These are phyloP conservation scores for Sphagnum contortum DNA, from an alignment of 225 moss, liverwort and hornwort species.

Conservation along the genomic window DNA sequence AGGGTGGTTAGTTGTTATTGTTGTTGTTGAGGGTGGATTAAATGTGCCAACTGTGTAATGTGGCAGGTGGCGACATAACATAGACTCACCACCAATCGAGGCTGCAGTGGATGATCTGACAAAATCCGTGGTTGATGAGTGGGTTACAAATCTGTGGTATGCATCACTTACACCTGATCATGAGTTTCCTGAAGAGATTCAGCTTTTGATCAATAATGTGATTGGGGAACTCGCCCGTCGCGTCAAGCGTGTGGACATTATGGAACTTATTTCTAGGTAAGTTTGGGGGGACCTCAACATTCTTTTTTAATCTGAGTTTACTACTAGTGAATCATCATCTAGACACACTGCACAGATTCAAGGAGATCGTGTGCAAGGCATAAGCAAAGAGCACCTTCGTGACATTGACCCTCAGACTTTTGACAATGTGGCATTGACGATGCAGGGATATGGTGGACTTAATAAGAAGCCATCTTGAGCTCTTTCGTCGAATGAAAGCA, in stretches of 20 bases:
- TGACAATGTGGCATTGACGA: no score
- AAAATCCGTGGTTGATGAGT: conserved; percentile 60
- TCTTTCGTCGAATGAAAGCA: conserved; percentile 75
- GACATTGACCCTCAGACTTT: conserved; percentile 11
- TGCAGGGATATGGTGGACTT: conserved; percentile 75
- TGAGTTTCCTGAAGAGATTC: conserved; percentile 80
- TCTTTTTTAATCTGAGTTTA: no score
- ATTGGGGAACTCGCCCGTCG: conserved; percentile 65
- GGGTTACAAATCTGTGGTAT: conserved; percentile 87
- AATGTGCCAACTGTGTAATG: not conserved
- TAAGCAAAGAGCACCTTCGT: no score
- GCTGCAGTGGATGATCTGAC: conserved; percentile 77
- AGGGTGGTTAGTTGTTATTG: not conserved
- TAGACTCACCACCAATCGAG: conserved; percentile 75
- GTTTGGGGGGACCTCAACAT: not conserved
- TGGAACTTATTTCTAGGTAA: conserved; percentile 45
- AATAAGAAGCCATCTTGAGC: conserved; percentile 61
- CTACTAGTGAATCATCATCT: no score
- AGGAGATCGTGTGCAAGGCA: no score
- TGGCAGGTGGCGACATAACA: conserved; percentile 45
- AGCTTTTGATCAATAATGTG: conserved; percentile 53
- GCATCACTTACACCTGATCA: conserved; percentile 64
- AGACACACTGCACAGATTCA: no score
- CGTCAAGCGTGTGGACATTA: conserved; percentile 69
- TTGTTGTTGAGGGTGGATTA: not conserved